Percentiles rank a stretch among this genome's conserved stretches.
These are phyloP conservation scores for Melampsora larici-populina DNA, from an alignment of 1,284 basidiomycete genomes.

Conservation along the genomic window DNA sequence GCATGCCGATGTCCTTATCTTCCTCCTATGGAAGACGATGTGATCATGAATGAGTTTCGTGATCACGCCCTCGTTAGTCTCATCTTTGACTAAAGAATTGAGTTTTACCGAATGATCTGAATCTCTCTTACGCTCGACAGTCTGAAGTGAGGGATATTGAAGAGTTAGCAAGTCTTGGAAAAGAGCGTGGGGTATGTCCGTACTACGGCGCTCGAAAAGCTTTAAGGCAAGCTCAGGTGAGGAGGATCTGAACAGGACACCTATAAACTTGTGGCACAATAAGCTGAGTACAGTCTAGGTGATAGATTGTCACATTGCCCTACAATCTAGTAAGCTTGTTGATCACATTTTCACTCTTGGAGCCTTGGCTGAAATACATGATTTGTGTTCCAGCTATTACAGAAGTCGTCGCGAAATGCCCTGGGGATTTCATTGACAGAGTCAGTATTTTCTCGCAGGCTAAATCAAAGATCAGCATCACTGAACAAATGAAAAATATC, in stretches of 20 bases:
- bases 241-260: slow-evolving; percentile 42
- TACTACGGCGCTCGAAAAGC: slow-evolving; percentile 87
- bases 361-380: neutral
- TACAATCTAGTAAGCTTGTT: slow-evolving; percentile 67
- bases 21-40: slow-evolving; percentile 70
- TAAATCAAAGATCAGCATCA: neutral
- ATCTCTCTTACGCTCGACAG: slow-evolving; percentile 55
- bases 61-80: slow-evolving; percentile 73
- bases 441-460: slow-evolving; percentile 50
- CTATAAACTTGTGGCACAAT: too few species aligned
- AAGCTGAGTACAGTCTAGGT: neutral
- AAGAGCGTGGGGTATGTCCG: slow-evolving; percentile 70
- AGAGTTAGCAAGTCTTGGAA: slow-evolving; percentile 74
- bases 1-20: slow-evolving; percentile 71
- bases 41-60: slow-evolving; percentile 73
- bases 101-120: neutral
- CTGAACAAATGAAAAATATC: neutral
- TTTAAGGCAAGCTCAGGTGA: slow-evolving; percentile 82
- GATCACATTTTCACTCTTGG: neutral
- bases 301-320: slow-evolving; percentile 78
- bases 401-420: slow-evolving; percentile 77
- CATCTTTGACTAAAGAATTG: neutral
- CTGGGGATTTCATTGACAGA: slow-evolving; percentile 76
- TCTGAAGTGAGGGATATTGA: slow-evolving; percentile 89
- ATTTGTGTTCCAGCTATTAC: slow-evolving; percentile 60